Evolutionary conservation across 768 basidiomycete genomes (phyloP).

Genomic region (Exidia glandulosa): DNA sequence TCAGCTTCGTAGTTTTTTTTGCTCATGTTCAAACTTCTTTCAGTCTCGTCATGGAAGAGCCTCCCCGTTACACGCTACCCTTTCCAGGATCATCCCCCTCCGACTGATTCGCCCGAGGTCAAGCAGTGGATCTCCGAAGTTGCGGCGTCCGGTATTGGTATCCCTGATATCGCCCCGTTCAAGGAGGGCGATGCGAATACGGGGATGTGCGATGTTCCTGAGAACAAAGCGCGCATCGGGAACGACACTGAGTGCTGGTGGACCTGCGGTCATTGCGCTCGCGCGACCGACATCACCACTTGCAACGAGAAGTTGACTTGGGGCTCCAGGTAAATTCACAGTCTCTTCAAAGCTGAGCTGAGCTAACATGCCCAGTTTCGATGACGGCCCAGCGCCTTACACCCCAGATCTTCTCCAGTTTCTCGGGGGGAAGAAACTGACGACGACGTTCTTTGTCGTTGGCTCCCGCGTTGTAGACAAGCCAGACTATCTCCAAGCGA

Average conservation of each 20-base stretch:
- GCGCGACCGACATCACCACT: conserved; percentile 7
- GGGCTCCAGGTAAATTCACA: conserved; percentile 18
- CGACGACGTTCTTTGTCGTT: conserved; percentile 35
- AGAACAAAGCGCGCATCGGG: conserved; percentile 32
- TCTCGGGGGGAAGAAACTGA: conserved; percentile 24
- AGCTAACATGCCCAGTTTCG: conserved; percentile 5
- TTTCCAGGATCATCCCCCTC: conserved; percentile 5
- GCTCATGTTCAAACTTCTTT: background rate
- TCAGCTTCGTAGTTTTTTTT: background rate
- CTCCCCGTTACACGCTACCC: background rate
- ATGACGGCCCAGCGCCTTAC: conserved; percentile 33
- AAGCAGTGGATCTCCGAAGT: conserved; percentile 15
- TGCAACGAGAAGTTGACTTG: conserved; percentile 10
- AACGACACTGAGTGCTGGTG: conserved; percentile 23
- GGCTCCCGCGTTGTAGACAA: conserved; percentile 27
- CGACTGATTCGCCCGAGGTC: conserved; percentile 15
- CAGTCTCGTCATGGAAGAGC: background rate
- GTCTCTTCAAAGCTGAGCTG: background rate
- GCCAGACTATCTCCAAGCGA: conserved; percentile 35
- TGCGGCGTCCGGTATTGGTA: conserved; percentile 40
- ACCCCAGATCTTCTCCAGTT: conserved; percentile 33
- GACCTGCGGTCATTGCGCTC: conserved; percentile 22
- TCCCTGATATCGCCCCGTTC: conserved; percentile 55
- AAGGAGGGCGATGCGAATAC: conserved; percentile 40
- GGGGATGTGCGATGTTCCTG: conserved; percentile 32